Conservation (phyloP, 225 moss, liverwort and hornwort genomes). For the Asterella californica region DNA sequence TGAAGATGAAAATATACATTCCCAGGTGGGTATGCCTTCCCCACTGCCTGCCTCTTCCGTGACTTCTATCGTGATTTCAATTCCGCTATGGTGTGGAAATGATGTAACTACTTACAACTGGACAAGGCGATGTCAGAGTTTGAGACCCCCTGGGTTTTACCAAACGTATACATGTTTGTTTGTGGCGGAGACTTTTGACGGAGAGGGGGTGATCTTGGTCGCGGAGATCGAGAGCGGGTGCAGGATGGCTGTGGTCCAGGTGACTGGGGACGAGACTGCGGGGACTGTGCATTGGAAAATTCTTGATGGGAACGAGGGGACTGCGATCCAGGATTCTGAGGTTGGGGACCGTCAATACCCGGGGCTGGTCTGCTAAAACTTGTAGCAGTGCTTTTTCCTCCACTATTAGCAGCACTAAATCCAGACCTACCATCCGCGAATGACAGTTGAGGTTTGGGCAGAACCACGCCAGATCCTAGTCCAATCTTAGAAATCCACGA, state of each 20-base stretch:
- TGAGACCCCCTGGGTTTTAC: slow-evolving; percentile 25
- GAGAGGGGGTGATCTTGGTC: slow-evolving; percentile 37
- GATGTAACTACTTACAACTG: slow-evolving; percentile 7
- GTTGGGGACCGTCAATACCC: slow-evolving; percentile 24
- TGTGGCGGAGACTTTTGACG: slow-evolving; percentile 28
- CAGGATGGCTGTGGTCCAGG: slow-evolving; percentile 22
- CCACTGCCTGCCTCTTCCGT: neutral
- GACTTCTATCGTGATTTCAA: neutral
- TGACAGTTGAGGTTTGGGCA: slow-evolving; percentile 44
- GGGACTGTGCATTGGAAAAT: neutral
- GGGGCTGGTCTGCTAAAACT: slow-evolving; percentile 25
- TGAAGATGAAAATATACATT: neutral
- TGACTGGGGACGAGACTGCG: slow-evolving; percentile 18
- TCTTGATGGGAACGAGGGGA: slow-evolving; percentile 23
- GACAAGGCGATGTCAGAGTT: slow-evolving; percentile 17
- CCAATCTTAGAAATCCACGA: slow-evolving; percentile 52
- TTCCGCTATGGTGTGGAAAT: neutral
- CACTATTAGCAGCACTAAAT: slow-evolving; percentile 19
- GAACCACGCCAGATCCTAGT: slow-evolving; percentile 30
- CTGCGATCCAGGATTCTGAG: slow-evolving; percentile 29
- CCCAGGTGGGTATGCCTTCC: neutral
- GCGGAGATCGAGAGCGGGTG: slow-evolving; percentile 24
- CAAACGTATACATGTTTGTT: slow-evolving; percentile 22
- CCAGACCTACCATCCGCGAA: slow-evolving; percentile 34
- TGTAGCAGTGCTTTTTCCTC: slow-evolving; percentile 30